phyloP scores from a whole-genome alignment of 192 early-diverging fungal species.

The Entophlyctis luteolus region DNA sequence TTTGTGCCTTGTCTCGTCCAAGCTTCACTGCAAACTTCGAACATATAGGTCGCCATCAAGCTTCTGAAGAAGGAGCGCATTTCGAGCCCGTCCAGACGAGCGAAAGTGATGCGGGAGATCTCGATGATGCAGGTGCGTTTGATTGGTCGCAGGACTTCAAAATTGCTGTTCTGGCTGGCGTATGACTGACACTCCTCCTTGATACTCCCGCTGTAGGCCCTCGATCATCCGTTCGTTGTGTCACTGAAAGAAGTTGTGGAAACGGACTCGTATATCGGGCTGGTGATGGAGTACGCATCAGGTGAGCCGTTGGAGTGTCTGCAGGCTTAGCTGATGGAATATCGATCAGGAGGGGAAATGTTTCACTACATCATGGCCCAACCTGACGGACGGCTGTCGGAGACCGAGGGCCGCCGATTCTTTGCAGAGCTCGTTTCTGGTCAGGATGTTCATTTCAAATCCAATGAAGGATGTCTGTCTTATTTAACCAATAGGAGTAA shows the following conservation, averaged over 20 bases:
- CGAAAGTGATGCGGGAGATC: conserved; percentile 39
- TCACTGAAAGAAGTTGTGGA: conserved; percentile 93
- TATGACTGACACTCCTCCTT: no score
- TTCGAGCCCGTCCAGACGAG: conserved; percentile 13
- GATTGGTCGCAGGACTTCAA: conserved; percentile 1
- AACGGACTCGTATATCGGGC: conserved; percentile 93
- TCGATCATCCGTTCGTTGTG: conserved; percentile 80
- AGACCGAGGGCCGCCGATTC: conserved; percentile 82
- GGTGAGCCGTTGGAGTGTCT: not conserved
- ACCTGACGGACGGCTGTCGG: conserved; percentile 75
- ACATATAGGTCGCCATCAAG: conserved; percentile 79
- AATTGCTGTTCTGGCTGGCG: no score
- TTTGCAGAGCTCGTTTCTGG: conserved; percentile 93
- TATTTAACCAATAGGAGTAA: conserved; percentile 32
- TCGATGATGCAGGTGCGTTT: conserved; percentile 41
- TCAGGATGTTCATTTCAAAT: conserved; percentile 46
- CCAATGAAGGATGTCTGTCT: not conserved
- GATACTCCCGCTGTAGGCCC: no score
- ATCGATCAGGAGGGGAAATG: conserved; percentile 85
- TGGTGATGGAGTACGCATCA: conserved; percentile 77
- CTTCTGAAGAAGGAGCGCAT: conserved; percentile 79
- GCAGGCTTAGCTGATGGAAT: conserved; percentile 51
- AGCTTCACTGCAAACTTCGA: no score
- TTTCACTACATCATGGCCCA: conserved; percentile 97
- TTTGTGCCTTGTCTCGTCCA: no score